These are phyloP conservation scores for Ophiostoma piceae DNA, from an alignment of 2,329 filamentous ascomycete species.

Conservation along the genomic window DNA sequence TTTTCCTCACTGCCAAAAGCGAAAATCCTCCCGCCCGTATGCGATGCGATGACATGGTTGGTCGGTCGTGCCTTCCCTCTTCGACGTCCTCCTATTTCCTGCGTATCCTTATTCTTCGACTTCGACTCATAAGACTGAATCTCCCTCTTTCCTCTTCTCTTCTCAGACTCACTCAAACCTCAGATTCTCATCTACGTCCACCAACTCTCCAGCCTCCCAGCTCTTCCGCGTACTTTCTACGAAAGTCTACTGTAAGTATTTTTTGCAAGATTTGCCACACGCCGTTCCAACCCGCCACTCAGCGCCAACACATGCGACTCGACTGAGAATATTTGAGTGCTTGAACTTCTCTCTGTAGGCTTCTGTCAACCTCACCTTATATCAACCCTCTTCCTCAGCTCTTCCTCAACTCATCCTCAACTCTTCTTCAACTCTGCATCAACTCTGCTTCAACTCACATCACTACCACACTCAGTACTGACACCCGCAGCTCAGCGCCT, in stretches of 20 bases:
- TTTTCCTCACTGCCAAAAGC: background rate
- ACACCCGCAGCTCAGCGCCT: constrained; percentile 40
- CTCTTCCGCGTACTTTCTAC: background rate
- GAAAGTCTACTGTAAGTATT: background rate
- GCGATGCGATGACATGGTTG: constrained; percentile 11
- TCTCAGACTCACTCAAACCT: background rate
- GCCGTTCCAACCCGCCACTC: background rate
- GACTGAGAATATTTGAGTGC: too few relatives aligned
- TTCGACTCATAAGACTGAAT: background rate
- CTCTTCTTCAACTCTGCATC: background rate
- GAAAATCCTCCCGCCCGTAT: background rate
- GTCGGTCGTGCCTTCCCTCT: constrained; percentile 21
- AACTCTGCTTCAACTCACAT: background rate
- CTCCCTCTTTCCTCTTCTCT: background rate
- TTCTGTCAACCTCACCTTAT: background rate
- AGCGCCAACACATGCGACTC: background rate
- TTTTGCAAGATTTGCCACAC: constrained; percentile 9
- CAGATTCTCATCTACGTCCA: background rate
- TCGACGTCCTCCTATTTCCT: background rate
- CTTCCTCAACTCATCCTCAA: background rate
- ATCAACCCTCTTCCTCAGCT: background rate
- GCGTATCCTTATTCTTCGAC: constrained; percentile 1
- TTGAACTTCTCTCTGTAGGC: background rate
- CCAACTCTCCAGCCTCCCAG: background rate
- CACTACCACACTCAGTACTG: background rate